Conservation (phyloP, 2,329 filamentous ascomycete species). For the Tolypocladium paradoxum region DNA sequence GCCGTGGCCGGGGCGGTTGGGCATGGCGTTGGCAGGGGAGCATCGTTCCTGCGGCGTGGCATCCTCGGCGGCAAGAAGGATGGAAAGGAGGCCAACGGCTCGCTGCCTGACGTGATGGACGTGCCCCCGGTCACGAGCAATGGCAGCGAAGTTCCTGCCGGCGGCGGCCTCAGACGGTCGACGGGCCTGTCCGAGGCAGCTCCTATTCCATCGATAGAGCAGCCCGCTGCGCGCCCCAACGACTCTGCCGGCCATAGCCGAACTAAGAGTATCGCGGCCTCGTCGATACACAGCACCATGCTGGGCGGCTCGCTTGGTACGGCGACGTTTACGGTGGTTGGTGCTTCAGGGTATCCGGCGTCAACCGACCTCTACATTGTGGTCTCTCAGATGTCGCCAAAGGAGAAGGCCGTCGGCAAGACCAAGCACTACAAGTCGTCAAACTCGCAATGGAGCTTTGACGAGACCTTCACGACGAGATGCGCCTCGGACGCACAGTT, state of each 20-base stretch:
- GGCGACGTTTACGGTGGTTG: slow-evolving; percentile 70
- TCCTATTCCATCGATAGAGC: slow-evolving; percentile 12
- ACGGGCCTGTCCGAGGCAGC: slow-evolving; percentile 24
- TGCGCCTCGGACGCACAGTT: slow-evolving; percentile 80
- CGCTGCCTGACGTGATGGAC: slow-evolving; percentile 28
- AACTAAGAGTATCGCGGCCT: slow-evolving; percentile 49
- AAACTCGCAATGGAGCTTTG: slow-evolving; percentile 54
- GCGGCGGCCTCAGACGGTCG: slow-evolving; percentile 30
- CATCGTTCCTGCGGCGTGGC: slow-evolving; percentile 79
- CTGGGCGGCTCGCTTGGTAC: slow-evolving; percentile 57
- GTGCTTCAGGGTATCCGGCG: slow-evolving; percentile 66
- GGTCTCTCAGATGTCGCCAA: slow-evolving; percentile 56
- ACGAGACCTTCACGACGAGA: slow-evolving; percentile 67
- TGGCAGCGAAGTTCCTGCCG: slow-evolving; percentile 23
- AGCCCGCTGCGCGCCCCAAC: slow-evolving; percentile 14
- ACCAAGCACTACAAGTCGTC: slow-evolving; percentile 79
- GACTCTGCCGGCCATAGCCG: slow-evolving; percentile 31
- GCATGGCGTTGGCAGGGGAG: slow-evolving; percentile 77
- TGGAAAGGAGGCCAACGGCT: slow-evolving; percentile 41
- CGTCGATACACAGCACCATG: slow-evolving; percentile 55
- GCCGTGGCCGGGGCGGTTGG: slow-evolving; percentile 62
- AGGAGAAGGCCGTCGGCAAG: slow-evolving; percentile 76
- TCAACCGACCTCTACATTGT: slow-evolving; percentile 69
- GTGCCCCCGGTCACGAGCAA: slow-evolving; percentile 22
- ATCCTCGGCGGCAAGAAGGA: slow-evolving; percentile 65